Percentiles rank a stretch among this genome's conserved stretches.
phyloP scores from a whole-genome alignment of 2,329 filamentous ascomycete species.

The Epichloe festucae region DNA sequence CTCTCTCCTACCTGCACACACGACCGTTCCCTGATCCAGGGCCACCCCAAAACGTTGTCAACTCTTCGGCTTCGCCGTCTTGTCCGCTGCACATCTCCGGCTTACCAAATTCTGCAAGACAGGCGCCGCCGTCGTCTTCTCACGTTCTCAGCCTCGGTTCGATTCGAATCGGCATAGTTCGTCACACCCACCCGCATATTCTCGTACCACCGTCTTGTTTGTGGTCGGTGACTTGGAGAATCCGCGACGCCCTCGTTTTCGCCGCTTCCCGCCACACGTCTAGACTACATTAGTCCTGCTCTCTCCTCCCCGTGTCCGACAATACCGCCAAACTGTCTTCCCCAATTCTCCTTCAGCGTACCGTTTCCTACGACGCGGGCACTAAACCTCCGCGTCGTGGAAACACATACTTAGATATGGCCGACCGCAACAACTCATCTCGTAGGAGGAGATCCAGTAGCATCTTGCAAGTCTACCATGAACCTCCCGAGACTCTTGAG shows the following conservation, averaged over 20 bases:
- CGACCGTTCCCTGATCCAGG: neutral
- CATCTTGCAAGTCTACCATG: slow-evolving; percentile 83
- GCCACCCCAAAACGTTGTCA: neutral
- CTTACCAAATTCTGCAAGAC: neutral
- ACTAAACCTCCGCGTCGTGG: slow-evolving; percentile 54
- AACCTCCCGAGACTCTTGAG: slow-evolving; percentile 91
- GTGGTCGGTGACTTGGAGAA: slow-evolving; percentile 1
- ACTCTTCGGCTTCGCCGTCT: slow-evolving; percentile 1
- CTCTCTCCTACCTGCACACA: neutral
- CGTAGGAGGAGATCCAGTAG: slow-evolving; percentile 93
- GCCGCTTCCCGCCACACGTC: slow-evolving; percentile 5
- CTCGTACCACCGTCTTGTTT: neutral
- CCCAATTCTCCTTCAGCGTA: slow-evolving; percentile 71
- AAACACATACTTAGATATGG: slow-evolving; percentile 45
- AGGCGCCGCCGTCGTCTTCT: neutral
- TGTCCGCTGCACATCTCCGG: neutral
- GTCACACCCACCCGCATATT: neutral
- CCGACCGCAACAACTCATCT: slow-evolving; percentile 49
- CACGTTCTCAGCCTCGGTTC: neutral
- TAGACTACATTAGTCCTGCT: slow-evolving; percentile 4
- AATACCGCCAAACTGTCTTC: slow-evolving; percentile 96
- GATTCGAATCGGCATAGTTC: neutral
- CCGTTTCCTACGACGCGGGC: slow-evolving; percentile 82
- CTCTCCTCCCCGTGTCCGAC: slow-evolving; percentile 15
- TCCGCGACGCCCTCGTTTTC: slow-evolving; percentile 2